Conservation (phyloP, 2,329 filamentous ascomycete species). For the Rachicladosporium sp. region DNA sequence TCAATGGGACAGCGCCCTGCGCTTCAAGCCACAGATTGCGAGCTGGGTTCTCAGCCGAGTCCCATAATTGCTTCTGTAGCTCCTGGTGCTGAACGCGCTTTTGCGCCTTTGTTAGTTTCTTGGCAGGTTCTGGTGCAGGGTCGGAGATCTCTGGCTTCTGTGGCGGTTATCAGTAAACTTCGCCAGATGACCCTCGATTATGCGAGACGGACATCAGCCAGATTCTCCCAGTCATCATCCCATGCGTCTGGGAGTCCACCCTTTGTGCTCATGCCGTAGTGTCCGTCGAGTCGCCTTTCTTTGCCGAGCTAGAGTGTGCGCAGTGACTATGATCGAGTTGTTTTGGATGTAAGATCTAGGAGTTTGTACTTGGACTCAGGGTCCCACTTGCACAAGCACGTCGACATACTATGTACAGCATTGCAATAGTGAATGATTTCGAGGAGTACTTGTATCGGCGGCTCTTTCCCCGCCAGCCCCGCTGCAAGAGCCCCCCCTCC, state of each 20-base stretch:
- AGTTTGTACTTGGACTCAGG: not conserved
- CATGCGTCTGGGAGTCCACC: slow-evolving; percentile 59
- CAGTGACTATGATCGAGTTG: no score
- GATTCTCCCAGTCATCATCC: slow-evolving; percentile 81
- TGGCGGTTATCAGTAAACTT: slow-evolving; percentile 7
- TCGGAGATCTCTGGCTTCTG: slow-evolving; percentile 25
- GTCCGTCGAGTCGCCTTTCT: not conserved
- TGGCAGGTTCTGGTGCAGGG: slow-evolving; percentile 15
- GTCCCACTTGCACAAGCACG: no score
- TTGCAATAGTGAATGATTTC: not conserved
- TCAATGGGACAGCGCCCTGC: slow-evolving; percentile 48
- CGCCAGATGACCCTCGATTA: not conserved
- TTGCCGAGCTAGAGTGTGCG: no score
- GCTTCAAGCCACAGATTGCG: slow-evolving; percentile 65
- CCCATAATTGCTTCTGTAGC: slow-evolving; percentile 75
- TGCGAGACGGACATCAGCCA: slow-evolving; percentile 50
- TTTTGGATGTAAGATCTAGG: not conserved
- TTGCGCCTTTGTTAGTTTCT: slow-evolving; percentile 59
- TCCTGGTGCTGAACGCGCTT: slow-evolving; percentile 69
- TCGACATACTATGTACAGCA: no score
- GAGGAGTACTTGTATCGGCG: slow-evolving; percentile 2
- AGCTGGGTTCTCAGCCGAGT: slow-evolving; percentile 71
- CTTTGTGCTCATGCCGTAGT: slow-evolving; percentile 31
- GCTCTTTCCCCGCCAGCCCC: not conserved
- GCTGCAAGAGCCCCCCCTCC: not conserved